Evolutionary conservation across 768 basidiomycete species (phyloP), one percentile per base, ranked within the genome.

Genomic region (Peribolospora baueri): DNA sequence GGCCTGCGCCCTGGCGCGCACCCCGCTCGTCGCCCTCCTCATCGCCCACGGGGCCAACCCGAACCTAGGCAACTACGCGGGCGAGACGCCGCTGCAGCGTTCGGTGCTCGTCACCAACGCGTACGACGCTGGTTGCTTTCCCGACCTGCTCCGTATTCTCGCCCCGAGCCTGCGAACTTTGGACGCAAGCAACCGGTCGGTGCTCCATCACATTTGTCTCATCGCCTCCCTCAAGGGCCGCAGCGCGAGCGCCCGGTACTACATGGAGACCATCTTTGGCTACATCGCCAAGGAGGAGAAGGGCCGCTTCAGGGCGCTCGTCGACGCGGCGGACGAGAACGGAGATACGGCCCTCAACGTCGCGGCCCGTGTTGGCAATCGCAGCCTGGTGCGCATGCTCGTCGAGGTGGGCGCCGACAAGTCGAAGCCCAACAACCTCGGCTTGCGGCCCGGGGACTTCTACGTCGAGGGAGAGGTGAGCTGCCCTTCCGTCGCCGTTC

Each of bases 271-370:
- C 62, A 76, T 95, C 53, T 78, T 97, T 61, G 62, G 60, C 48
- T 56, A 57, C 38, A 76, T 95, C 60, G 85, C 80, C 13, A 75
- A 81, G 55, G 71, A 80, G 57, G 77, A 86, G 61, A 75, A 50
- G 25, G 53, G 57, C 36, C 78, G 81, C 61, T 87, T 85, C 64
- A 73, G 74, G 61, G 79, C 76, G 4, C 68, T 95, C 52, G 79
- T 97, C 8, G 86, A 97, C 66, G 70, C 91, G 46, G 84, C 86
- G 67, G 93, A 98, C 64, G 79, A 84, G 60, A 81, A 95, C 65
- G 93, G 91, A 0, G 93, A 98, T 65, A 95, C 91, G 0, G 86
- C 86, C 5, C 67, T 98, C 62, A 93, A 93, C 69, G 84, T 97
- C 61, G 86, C 91, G 10, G 90, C 91, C 0, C 70, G 91, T 55